Evolutionary conservation across 192 early-diverging fungal genomes (phyloP).

Genomic region (Coemansia aciculifera): DNA sequence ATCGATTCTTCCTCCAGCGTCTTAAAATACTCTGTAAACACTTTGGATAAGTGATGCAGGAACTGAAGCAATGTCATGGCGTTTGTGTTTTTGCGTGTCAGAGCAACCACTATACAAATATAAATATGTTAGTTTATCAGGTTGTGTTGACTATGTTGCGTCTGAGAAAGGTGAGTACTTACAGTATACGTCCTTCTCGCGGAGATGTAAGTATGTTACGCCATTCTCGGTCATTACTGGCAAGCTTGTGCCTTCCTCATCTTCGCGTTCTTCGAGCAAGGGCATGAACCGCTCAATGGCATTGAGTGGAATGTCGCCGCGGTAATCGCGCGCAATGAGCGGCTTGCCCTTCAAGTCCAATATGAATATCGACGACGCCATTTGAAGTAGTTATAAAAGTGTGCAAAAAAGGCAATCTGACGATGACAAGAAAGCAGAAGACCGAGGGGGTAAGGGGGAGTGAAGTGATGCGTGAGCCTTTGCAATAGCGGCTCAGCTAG

Average conservation of each 20-base stretch:
- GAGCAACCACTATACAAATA: slow-evolving; percentile 67
- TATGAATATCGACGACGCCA: slow-evolving; percentile 82
- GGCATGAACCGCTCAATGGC: slow-evolving; percentile 99
- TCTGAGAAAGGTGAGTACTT: slow-evolving; percentile 56
- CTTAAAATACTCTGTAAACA: slow-evolving; percentile 93
- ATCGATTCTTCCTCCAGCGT: slow-evolving; percentile 88
- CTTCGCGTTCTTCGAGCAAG: slow-evolving; percentile 87
- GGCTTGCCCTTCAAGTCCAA: slow-evolving; percentile 99
- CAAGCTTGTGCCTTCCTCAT: slow-evolving; percentile 84
- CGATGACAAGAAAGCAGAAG: background rate
- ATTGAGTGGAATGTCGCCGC: slow-evolving; percentile 96
- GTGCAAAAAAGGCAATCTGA: background rate
- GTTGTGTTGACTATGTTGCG: background rate
- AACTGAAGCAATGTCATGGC: slow-evolving; percentile 94
- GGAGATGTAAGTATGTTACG: slow-evolving; percentile 91
- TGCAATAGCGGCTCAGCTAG: background rate
- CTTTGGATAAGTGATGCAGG: slow-evolving; percentile 89
- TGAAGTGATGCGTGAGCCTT: background rate
- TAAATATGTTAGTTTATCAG: background rate
- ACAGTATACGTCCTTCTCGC: slow-evolving; percentile 91
- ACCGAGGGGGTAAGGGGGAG: background rate
- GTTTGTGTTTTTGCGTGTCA: slow-evolving; percentile 97
- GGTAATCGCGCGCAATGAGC: slow-evolving; percentile 96
- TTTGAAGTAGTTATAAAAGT: slow-evolving; percentile 2
- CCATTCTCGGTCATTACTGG: slow-evolving; percentile 96